Evolutionary conservation across 1,284 basidiomycete species (phyloP).

Genomic region (Trametes polyzona): DNA sequence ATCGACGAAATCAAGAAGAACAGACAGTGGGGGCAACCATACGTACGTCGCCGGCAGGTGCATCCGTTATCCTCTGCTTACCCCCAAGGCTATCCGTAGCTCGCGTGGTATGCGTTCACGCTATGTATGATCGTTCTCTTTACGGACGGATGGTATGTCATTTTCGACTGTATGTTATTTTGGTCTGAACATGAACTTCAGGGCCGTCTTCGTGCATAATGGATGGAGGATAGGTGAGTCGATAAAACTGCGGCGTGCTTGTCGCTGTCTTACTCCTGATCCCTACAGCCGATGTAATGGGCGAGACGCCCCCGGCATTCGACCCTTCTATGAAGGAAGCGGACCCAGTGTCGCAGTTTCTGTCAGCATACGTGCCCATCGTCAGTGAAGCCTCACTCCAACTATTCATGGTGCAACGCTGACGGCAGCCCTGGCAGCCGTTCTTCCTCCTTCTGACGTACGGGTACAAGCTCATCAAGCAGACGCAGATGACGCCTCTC

Average conservation of each 20-base stretch:
- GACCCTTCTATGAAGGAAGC: not conserved
- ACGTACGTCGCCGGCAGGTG: slow-evolving; percentile 26
- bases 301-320: not conserved
- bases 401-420: not conserved
- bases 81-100: slow-evolving; percentile 7
- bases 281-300: slow-evolving; percentile 7
- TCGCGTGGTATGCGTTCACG: slow-evolving; percentile 34
- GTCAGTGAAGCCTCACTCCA: slow-evolving; percentile 16
- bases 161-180: too few species aligned
- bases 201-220: slow-evolving; percentile 34
- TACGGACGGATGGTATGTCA: slow-evolving; percentile 34
- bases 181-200: not conserved
- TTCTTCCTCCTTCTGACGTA: slow-evolving; percentile 35
- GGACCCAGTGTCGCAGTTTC: slow-evolving; percentile 30
- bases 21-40: slow-evolving; percentile 33
- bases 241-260: not conserved
- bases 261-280: not conserved
- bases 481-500: slow-evolving; percentile 32
- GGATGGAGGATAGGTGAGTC: slow-evolving; percentile 33
- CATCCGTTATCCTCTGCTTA: not conserved
- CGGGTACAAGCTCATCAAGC: slow-evolving; percentile 38
- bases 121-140: slow-evolving; percentile 33
- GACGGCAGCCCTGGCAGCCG: slow-evolving; percentile 21
- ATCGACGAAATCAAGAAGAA: slow-evolving; percentile 31
- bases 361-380: slow-evolving; percentile 35